A percentile compares a stretch with the other conserved stretches of the same genome.
Conservation (phyloP, 148 eudicot genomes). For the Rhododendron ovatum region DNA sequence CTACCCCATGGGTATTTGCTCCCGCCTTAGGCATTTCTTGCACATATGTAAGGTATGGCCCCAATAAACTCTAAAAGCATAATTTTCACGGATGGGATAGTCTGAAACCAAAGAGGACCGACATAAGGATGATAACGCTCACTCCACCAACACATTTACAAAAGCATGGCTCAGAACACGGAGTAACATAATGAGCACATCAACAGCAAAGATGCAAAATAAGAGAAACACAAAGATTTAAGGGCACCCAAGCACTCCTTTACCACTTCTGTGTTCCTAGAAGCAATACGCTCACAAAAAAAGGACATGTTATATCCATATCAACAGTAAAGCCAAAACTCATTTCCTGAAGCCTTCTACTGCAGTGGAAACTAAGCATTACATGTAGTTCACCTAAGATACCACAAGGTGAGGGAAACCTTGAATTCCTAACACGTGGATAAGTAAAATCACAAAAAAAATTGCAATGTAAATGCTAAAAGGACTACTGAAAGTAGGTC, state of each 20-base stretch:
- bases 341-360: background rate
- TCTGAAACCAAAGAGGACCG: background rate
- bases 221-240: background rate
- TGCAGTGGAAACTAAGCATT: background rate
- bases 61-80: background rate
- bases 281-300: background rate
- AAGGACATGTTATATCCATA: background rate
- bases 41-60: background rate
- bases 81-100: background rate
- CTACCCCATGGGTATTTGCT: background rate
- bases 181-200: background rate
- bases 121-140: background rate
- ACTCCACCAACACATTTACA: constrained; percentile 1
- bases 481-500: background rate
- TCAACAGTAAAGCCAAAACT: background rate
- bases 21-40: background rate
- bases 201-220: background rate
- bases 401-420: background rate
- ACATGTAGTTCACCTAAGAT: background rate
- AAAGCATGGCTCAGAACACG: background rate
- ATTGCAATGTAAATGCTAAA: background rate
- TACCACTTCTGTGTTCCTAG: background rate
- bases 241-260: background rate
- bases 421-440: background rate
- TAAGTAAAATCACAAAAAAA: background rate